Base-by-base conservation (phyloP, 1,139 yeast species). In the Geotrichum siamense region DNA sequence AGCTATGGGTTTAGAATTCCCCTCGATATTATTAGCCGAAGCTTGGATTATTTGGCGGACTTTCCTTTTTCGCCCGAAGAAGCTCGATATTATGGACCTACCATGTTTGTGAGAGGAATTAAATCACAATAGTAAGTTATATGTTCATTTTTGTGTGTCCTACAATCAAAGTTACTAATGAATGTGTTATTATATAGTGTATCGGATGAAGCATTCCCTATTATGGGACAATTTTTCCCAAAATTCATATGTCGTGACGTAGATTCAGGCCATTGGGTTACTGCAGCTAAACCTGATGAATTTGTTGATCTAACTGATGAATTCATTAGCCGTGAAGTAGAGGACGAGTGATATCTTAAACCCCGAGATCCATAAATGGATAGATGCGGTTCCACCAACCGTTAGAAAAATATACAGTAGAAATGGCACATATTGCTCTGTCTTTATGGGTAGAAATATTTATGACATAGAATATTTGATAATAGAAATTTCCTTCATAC, bases 181-280 rank as follows among this genome's bases (percentile, higher is more conserved):
- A 27, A 6, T 16, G 16, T n/a, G n/a, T 19, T 20, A 20, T 16
- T 21, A 16, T 31, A 4, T 40, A 57, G 62, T 60, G 79, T 89
- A n/a, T 80, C 94, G 0, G 97, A 89, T 61, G 96, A 87, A 48
- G 76, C 75, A 23, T 63, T 87, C 28, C 81, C 85, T 0, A 78
- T 76, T 26, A 81, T 86, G 45, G 94, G 93, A 1, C 67, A 69
- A 47, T 83, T 75, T 56, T 91, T 87, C 66, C 96, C 97, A 0
- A 68, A 71, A 38, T 87, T 87, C 58, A 83, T 76, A 49, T 65
- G 84, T 10, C 70, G 75, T 40, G 95, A 84, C 55, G 69, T 91
- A 25, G 79, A 84, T 21, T 75, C 87, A 1, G 96, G 96, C 1
- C 98, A 91, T 63, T 91, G 96, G 96, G 57, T 58, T 17, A 58